Percentiles rank a stretch among this genome's conserved stretches.
Evolutionary conservation across 306 rosid genomes (phyloP).

Genomic region (Prosopis cineraria): DNA sequence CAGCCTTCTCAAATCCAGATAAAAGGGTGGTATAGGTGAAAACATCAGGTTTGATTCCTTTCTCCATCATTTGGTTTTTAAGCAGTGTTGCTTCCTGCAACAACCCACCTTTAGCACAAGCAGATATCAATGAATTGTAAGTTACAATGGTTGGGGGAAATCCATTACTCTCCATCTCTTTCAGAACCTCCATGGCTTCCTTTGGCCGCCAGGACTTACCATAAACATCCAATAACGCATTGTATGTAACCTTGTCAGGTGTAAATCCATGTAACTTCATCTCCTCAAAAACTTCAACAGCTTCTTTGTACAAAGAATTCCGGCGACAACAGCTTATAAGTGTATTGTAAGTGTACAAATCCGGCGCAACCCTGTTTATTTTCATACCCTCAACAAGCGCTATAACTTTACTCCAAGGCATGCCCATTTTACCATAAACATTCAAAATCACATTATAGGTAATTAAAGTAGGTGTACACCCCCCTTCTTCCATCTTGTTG

Average conservation of each 20-base stretch:
- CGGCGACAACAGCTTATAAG: constrained; percentile 81
- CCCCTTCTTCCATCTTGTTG: constrained; percentile 73
- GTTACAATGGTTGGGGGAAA: constrained; percentile 63
- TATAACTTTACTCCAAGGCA: constrained; percentile 75
- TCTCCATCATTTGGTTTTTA: constrained; percentile 70
- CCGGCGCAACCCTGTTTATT: constrained; percentile 61
- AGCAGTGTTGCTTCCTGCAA: constrained; percentile 69
- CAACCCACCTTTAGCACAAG: constrained; percentile 76
- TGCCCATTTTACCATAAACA: constrained; percentile 92
- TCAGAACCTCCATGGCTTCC: constrained; percentile 80
- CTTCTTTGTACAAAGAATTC: constrained; percentile 74
- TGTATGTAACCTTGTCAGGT: constrained; percentile 83
- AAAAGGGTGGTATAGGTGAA: constrained; percentile 88
- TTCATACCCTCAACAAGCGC: constrained; percentile 63
- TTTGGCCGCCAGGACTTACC: constrained; percentile 82
- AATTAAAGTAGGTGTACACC: constrained; percentile 68
- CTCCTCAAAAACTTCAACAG: constrained; percentile 59
- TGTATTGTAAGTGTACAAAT: constrained; percentile 81
- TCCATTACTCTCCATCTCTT: constrained; percentile 77
- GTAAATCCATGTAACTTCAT: constrained; percentile 60
- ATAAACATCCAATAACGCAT: constrained; percentile 84
- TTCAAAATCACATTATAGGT: constrained; percentile 78
- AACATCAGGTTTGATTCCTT: constrained; percentile 83
- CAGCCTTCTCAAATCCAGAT: constrained; percentile 79
- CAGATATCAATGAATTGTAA: constrained; percentile 83